Evolutionary conservation across 2,329 filamentous ascomycete species (phyloP).

Genomic region (Uncinocarpus reesii): DNA sequence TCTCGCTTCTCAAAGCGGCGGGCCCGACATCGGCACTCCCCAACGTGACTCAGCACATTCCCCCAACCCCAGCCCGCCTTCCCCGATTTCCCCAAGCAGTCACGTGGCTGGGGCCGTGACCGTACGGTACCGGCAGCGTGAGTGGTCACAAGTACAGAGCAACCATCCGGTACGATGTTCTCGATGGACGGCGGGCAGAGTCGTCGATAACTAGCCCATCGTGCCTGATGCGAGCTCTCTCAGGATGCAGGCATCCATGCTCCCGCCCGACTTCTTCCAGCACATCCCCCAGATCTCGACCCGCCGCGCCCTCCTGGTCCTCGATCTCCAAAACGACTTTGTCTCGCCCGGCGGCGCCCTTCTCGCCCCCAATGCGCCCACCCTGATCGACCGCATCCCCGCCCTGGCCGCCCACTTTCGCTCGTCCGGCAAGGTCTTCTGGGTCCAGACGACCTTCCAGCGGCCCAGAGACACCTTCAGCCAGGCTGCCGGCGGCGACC

Average conservation of each 20-base stretch:
- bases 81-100: neutral
- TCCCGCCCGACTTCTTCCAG: constrained; percentile 13
- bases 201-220: too few relatives aligned
- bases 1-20: too few relatives aligned
- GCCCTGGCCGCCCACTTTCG: constrained; percentile 55
- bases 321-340: constrained; percentile 91
- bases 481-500: constrained; percentile 39
- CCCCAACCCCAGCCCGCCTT: neutral
- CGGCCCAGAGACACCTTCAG: constrained; percentile 49
- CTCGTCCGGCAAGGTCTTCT: constrained; percentile 62
- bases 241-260: neutral
- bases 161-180: too few relatives aligned
- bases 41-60: constrained; percentile 1
- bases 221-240: neutral
- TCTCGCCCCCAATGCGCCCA: constrained; percentile 51
- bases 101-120: too few relatives aligned
- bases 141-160: too few relatives aligned
- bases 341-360: constrained; percentile 58
- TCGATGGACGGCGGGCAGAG: too few relatives aligned
- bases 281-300: constrained; percentile 38
- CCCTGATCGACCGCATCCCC: constrained; percentile 58
- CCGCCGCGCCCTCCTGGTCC: constrained; percentile 61
- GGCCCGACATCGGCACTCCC: neutral
- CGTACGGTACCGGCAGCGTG: too few relatives aligned
- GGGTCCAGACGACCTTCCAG: constrained; percentile 69